Evolutionary conservation across 176 grass and related monocot genomes (phyloP).

Genomic region (Triticum timopheevii): DNA sequence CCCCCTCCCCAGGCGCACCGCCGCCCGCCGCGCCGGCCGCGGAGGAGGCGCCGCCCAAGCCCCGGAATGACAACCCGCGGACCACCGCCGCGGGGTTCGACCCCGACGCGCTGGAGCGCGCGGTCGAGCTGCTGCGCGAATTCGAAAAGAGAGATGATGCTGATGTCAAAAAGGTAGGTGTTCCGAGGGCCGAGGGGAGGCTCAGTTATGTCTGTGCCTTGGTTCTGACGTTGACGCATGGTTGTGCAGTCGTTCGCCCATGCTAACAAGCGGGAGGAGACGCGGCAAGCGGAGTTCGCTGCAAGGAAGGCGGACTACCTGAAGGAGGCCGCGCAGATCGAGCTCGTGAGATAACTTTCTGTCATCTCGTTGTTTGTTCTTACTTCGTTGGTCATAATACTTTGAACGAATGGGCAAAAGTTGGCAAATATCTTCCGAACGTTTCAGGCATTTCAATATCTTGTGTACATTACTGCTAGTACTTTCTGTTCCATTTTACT

Average conservation of each 20-base stretch:
- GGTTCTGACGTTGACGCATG: constrained; percentile 8
- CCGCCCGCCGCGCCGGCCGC: constrained; percentile 15
- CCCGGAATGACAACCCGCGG: constrained; percentile 69
- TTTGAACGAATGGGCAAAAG: not conserved
- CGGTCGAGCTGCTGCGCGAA: constrained; percentile 38
- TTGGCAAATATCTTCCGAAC: not conserved
- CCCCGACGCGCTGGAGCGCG: constrained; percentile 62
- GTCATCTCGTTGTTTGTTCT: not conserved
- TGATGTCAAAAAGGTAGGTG: constrained; percentile 56
- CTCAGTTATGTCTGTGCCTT: not conserved
- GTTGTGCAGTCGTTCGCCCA: constrained; percentile 64
- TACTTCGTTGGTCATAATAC: not conserved
- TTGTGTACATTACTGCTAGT: not conserved
- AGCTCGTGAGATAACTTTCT: constrained; percentile 58
- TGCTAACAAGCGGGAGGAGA: constrained; percentile 75
- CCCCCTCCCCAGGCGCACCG: not conserved
- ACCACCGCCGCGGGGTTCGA: constrained; percentile 75
- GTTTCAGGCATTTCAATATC: not conserved
- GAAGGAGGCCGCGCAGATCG: constrained; percentile 49
- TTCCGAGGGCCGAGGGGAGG: not conserved
- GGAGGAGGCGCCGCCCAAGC: constrained; percentile 45
- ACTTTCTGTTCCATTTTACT: not conserved
- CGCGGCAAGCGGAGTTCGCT: constrained; percentile 39
- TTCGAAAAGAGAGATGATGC: constrained; percentile 12
- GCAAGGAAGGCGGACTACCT: constrained; percentile 59